These are phyloP conservation scores for Suillus paluster DNA, from an alignment of 768 basidiomycete genomes.

Conservation along the genomic window DNA sequence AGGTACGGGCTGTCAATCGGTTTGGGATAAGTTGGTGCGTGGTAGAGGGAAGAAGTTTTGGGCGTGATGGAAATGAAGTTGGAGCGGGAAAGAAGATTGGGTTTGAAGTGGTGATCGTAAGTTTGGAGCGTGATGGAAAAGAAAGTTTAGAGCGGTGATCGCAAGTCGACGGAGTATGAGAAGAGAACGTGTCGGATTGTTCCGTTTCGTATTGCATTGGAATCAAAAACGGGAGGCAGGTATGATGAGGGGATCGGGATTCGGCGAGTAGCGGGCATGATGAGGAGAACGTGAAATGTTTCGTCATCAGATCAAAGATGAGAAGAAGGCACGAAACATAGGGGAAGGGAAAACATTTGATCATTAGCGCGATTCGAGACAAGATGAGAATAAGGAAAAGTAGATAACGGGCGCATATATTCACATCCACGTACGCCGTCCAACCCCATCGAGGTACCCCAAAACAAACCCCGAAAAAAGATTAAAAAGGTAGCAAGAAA, in stretches of 20 bases:
- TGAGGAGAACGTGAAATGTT: neutral
- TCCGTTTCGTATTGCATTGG: neutral
- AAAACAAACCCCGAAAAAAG: too few species aligned
- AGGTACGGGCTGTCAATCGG: conserved; percentile 14
- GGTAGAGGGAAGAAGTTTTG: too few species aligned
- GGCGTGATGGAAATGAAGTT: too few species aligned
- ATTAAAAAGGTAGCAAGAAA: neutral
- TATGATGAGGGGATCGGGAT: neutral
- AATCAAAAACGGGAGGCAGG: neutral
- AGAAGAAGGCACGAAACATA: neutral
- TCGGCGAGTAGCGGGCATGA: too few species aligned
- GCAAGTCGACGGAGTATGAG: neutral
- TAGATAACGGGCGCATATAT: neutral
- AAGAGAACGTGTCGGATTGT: neutral
- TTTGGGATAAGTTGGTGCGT: too few species aligned
- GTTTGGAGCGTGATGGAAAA: too few species aligned
- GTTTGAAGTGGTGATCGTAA: neutral
- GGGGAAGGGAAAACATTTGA: neutral
- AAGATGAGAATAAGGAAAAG: too few species aligned
- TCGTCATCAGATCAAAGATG: neutral
- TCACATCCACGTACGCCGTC: neutral
- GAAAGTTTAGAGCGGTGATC: neutral
- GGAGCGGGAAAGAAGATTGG: too few species aligned
- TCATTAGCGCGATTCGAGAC: too few species aligned
- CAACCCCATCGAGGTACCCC: conserved; percentile 10